Evolutionary conservation across 1,139 yeast species (phyloP).

Genomic region (Yueomyces sp.): DNA sequence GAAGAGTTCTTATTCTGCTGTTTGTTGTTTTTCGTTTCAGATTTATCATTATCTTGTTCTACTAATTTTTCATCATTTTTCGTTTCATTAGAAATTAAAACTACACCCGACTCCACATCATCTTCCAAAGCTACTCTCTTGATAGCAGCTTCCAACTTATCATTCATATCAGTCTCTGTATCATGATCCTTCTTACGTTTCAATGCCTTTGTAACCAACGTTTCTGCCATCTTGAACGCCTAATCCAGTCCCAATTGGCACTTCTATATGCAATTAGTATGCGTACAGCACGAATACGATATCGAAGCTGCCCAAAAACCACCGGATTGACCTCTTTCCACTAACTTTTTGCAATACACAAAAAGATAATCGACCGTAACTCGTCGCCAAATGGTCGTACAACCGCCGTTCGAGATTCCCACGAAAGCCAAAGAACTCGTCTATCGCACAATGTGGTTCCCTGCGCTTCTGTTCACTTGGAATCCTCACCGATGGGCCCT

Average conservation of each 20-base stretch:
- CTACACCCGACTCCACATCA: conserved; percentile 1
- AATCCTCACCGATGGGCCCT: no score
- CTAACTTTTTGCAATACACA: no score
- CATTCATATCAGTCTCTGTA: conserved; percentile 3
- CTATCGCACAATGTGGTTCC: no score
- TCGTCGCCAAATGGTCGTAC: no score
- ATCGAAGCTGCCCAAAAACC: no score
- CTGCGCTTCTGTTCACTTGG: no score
- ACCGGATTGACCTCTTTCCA: no score
- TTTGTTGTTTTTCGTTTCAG: not conserved
- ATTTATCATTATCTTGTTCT: not conserved
- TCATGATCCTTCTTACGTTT: conserved; percentile 6
- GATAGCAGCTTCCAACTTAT: conserved; percentile 6
- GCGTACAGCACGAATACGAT: no score
- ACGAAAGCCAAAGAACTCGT: no score
- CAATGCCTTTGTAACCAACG: conserved; percentile 1
- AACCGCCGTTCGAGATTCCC: no score
- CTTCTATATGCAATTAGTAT: no score
- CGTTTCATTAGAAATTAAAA: not conserved
- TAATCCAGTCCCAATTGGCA: not conserved
- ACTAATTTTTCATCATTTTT: not conserved
- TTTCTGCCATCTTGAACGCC: not conserved
- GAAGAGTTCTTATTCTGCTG: not conserved
- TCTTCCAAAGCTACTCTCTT: conserved; percentile 7
- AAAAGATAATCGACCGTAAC: no score